These are phyloP conservation scores for Hymenochaete sp. DNA, from an alignment of 1,284 basidiomycete genomes.

Conservation along the genomic window DNA sequence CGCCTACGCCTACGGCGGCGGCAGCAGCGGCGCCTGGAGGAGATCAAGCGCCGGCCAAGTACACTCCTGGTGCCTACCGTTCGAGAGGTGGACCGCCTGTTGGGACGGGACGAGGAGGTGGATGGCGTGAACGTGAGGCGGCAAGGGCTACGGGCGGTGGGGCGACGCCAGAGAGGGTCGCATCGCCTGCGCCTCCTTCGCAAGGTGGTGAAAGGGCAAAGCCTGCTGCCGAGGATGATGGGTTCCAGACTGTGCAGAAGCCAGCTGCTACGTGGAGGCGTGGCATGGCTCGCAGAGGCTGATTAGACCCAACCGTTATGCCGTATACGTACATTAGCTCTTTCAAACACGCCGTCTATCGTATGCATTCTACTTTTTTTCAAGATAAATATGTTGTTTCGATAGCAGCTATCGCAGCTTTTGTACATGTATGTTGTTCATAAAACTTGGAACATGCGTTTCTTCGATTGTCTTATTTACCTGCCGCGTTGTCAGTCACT, in stretches of 20 bases:
- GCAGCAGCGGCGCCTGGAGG: conserved; percentile 28
- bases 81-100: conserved; percentile 21
- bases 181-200: conserved; percentile 13
- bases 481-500: no score
- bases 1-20: conserved; percentile 28
- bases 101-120: conserved; percentile 16
- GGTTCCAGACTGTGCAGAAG: conserved; percentile 63
- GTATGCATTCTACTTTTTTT: conserved; percentile 4
- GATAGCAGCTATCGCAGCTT: no score
- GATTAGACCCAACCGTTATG: no score
- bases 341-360: neutral
- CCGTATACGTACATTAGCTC: neutral
- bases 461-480: no score
- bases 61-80: conserved; percentile 36
- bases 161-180: conserved; percentile 25
- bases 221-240: conserved; percentile 53
- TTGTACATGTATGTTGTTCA: no score
- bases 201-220: neutral
- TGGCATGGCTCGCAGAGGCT: conserved; percentile 36
- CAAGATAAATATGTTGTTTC: no score
- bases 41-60: no score
- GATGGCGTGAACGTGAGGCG: conserved; percentile 18
- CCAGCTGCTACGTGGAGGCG: conserved; percentile 28
- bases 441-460: no score
- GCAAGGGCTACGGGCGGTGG: conserved; percentile 18